These are phyloP conservation scores for Sugiyamaella neomexicana DNA, from an alignment of 1,139 yeast genomes.

Conservation along the genomic window DNA sequence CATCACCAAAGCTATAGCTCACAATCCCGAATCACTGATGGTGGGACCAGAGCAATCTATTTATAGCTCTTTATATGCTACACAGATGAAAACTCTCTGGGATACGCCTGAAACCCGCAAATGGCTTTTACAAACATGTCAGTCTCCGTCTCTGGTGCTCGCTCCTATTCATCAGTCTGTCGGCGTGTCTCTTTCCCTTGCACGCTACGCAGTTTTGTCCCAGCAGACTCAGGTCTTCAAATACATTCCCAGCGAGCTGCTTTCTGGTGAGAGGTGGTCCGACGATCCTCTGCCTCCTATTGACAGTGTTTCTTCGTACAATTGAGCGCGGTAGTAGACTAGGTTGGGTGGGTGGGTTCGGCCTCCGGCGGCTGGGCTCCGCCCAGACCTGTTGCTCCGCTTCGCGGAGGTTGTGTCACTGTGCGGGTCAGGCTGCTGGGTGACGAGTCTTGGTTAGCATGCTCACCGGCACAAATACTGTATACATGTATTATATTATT, in stretches of 20 bases:
- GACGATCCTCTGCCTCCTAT: conserved; percentile 33
- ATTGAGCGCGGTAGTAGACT: too few relatives aligned
- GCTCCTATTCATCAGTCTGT: conserved; percentile 22
- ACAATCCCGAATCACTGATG: not conserved
- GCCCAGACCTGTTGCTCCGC: too few relatives aligned
- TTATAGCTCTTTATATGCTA: conserved; percentile 29
- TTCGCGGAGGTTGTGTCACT: not conserved
- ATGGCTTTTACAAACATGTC: conserved; percentile 23
- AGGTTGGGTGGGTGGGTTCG: not conserved
- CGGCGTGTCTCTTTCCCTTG: conserved; percentile 29
- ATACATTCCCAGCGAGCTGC: conserved; percentile 27
- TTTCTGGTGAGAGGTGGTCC: conserved; percentile 29
- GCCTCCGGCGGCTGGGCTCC: conserved; percentile 4
- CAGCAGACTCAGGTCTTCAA: conserved; percentile 31
- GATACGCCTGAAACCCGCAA: conserved; percentile 25
- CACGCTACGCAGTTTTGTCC: conserved; percentile 33
- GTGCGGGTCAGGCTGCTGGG: not conserved
- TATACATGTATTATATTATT: too few relatives aligned
- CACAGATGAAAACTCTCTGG: conserved; percentile 34
- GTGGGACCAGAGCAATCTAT: conserved; percentile 26
- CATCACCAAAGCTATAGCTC: not conserved
- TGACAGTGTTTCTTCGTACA: conserved; percentile 8
- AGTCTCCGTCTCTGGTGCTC: conserved; percentile 7
- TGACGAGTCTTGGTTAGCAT: too few relatives aligned
- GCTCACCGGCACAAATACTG: too few relatives aligned